Evolutionary conservation across 805 yeast genomes (phyloP).

Genomic region (Candida sithepensis): DNA sequence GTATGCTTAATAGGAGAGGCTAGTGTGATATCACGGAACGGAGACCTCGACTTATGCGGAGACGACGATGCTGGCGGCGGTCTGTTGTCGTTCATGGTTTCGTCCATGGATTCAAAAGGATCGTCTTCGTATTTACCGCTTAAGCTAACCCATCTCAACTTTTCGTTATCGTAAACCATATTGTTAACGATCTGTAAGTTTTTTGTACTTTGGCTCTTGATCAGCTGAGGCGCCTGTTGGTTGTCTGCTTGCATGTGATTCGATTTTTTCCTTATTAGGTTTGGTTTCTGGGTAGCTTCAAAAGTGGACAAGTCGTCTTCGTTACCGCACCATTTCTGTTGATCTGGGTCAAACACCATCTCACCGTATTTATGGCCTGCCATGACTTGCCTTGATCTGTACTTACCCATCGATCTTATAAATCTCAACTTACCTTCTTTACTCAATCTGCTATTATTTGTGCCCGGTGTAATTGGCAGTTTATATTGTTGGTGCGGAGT

Average conservation of each 20-base stretch:
- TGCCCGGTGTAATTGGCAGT: slow-evolving; percentile 5
- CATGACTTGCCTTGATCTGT: slow-evolving; percentile 22
- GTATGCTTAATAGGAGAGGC: neutral
- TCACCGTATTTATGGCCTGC: slow-evolving; percentile 33
- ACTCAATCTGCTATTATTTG: slow-evolving; percentile 23
- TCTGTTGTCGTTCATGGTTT: slow-evolving; percentile 20
- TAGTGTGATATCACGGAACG: neutral
- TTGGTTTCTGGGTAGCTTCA: slow-evolving; percentile 39
- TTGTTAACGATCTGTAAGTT: slow-evolving; percentile 45
- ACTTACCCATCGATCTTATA: slow-evolving; percentile 27
- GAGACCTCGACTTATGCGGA: neutral
- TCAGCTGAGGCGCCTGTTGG: slow-evolving; percentile 26
- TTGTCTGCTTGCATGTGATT: slow-evolving; percentile 16
- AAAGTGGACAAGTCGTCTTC: slow-evolving; percentile 53
- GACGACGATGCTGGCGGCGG: neutral
- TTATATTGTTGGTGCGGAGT: slow-evolving; percentile 2
- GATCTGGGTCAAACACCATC: slow-evolving; percentile 52
- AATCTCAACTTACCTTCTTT: slow-evolving; percentile 31
- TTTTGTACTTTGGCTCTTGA: slow-evolving; percentile 15
- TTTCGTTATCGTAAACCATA: slow-evolving; percentile 59
- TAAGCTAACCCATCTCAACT: slow-evolving; percentile 56
- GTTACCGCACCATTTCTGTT: slow-evolving; percentile 62
- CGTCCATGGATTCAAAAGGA: slow-evolving; percentile 51
- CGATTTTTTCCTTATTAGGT: slow-evolving; percentile 27
- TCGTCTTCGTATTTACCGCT: slow-evolving; percentile 38